Percentiles rank a stretch among this genome's conserved stretches.
Evolutionary conservation across 495 filamentous ascomycete species (phyloP).

Genomic region (Podospora tetraspora): DNA sequence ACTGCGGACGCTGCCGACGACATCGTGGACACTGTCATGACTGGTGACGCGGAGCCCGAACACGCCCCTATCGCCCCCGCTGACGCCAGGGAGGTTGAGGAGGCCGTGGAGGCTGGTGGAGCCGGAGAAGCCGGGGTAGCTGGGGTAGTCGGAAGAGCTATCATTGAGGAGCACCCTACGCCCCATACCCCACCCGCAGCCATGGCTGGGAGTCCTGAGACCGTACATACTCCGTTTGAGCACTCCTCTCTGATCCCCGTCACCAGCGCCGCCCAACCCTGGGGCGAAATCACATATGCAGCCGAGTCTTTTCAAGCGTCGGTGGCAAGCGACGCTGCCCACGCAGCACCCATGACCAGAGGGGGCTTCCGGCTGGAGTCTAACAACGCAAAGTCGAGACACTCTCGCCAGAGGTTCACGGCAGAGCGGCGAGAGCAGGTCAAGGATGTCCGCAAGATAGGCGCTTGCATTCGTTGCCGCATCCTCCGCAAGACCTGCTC

Average conservation of each 20-base stretch:
- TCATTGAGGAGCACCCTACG: background rate
- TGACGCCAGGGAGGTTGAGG: background rate
- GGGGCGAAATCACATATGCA: slow-evolving; percentile 42
- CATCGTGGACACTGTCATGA: slow-evolving; percentile 3
- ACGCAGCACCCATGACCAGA: slow-evolving; percentile 25
- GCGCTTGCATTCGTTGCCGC: slow-evolving; percentile 79
- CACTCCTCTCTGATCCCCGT: slow-evolving; percentile 10
- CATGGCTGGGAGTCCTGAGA: background rate
- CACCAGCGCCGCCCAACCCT: slow-evolving; percentile 30
- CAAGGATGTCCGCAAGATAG: slow-evolving; percentile 70
- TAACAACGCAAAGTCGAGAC: slow-evolving; percentile 33
- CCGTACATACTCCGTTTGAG: slow-evolving; percentile 7
- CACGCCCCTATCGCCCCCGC: background rate
- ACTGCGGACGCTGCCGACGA: background rate
- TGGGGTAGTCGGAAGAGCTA: background rate
- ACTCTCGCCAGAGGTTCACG: slow-evolving; percentile 61
- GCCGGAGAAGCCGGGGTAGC: background rate
- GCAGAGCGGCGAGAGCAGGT: slow-evolving; percentile 68
- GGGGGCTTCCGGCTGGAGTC: slow-evolving; percentile 44
- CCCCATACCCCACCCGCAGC: background rate
- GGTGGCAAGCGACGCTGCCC: slow-evolving; percentile 12
- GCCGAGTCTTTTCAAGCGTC: slow-evolving; percentile 29
- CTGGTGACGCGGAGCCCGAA: background rate
- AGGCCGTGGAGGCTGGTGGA: background rate
- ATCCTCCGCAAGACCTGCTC: slow-evolving; percentile 87